Base-by-base conservation (phyloP, 73 alveolate species). In the Breviolum minutum region DNA sequence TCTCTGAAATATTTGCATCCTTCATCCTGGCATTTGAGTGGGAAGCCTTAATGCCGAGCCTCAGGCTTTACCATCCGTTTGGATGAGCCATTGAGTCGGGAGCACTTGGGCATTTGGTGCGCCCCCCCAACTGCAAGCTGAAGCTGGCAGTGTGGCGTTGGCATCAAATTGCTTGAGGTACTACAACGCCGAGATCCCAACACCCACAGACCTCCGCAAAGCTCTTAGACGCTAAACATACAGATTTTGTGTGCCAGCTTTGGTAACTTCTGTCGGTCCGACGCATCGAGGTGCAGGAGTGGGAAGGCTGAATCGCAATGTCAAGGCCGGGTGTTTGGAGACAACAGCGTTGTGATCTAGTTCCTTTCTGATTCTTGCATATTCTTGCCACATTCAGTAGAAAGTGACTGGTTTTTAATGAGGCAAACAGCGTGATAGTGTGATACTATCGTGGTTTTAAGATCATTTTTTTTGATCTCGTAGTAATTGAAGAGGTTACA, bases 31-130 rank as follows among this genome's bases (percentile, higher is more conserved):
- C 0, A 40, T 40, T 40, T 40, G 54, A 2, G 54, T 3, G 54
- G 54, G 54, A 40, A 40, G 54, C 54, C 54, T 40, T 40, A 66
- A 13, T 20, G 60, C 83, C 60, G 9, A 7, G 63, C 29, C 71
- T 27, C 19, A 74, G 98, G 98, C 92, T 77, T 32, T 70, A 94
- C 99, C 54, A 24, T 94, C 20, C 92, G 60, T 66, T 26, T 94
- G 92, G 99, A 94, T 61, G 27, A 81, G 79, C 99, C 99, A 14
- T 27, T 94, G 80, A 20, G 83, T 17, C 76, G 12, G 24, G 99
- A 94, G 99, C 99, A 94, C 92, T 63, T 94, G 90, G 99, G 99
- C 32, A 94, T 77, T 22, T 94, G 99, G 99, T 48, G 80, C 79
- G 95, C 82, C 32, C 32, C 63, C 22, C 74, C 8, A n/a, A 5